Conservation (phyloP, 2,329 filamentous ascomycete species). For the Ceratocystis colombiana region DNA sequence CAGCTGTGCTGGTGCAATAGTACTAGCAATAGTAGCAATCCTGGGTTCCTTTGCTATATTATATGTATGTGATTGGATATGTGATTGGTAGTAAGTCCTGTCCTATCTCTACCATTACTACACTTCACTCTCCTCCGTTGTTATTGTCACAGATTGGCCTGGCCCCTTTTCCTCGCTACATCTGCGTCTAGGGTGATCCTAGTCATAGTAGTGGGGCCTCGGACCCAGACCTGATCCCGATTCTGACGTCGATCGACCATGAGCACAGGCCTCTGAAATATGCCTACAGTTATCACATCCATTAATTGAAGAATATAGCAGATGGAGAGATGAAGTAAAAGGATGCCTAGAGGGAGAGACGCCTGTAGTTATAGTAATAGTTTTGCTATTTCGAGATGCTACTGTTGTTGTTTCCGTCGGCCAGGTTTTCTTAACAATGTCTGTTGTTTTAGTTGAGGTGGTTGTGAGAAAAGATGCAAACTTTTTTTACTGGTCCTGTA, state of each 20-base stretch:
- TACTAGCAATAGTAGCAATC: background rate
- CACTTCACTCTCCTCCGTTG: background rate
- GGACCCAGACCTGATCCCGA: constrained; percentile 12
- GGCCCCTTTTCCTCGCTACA: constrained; percentile 20
- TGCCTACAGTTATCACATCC: too few species aligned
- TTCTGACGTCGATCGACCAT: constrained; percentile 24
- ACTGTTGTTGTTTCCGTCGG: background rate
- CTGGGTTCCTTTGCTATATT: background rate
- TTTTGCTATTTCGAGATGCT: background rate
- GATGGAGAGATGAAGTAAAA: background rate
- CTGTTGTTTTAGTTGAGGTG: too few species aligned
- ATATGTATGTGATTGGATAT: background rate
- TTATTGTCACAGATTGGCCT: background rate
- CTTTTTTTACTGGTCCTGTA: too few species aligned
- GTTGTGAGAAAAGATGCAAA: too few species aligned
- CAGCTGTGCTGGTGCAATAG: background rate
- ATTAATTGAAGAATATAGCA: too few species aligned
- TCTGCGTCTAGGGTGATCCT: constrained; percentile 14
- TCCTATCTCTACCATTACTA: background rate
- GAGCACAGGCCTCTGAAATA: constrained; percentile 16
- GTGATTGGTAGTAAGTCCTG: background rate
- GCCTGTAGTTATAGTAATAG: background rate
- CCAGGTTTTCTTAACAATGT: too few species aligned
- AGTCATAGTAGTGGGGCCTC: constrained; percentile 19
- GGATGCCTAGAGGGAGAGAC: background rate